Evolutionary conservation across 2,329 filamentous ascomycete genomes (phyloP), one percentile per base, ranked within the genome.

Genomic region (Colletotrichum eremochloae): DNA sequence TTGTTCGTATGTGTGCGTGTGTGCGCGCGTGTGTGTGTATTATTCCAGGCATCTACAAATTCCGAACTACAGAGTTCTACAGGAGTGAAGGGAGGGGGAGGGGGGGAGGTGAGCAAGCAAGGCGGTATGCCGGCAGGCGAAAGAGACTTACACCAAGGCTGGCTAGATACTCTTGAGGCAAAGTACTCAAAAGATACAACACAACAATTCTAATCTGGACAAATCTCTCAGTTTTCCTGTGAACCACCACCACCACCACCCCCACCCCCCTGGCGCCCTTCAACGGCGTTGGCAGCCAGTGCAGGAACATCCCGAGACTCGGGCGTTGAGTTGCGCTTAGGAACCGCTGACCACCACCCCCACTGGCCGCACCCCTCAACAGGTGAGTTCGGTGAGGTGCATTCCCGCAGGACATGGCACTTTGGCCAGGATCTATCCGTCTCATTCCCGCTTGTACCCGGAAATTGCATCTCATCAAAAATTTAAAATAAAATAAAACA

Each of bases 381-480:
- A 38, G 46, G 46, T 50, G 46, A 63, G 46, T n/a, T 40, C 60
- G 46, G 46, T 63, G 60, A 63, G 15, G n/a, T 48, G 42, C 31
- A 40, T 24, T 36, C 53, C 53, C 18, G 9, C 18, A 2, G 53
- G 15, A 36, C 53, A 56, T 36, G 31, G 53, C 31, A 56, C 31
- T 55, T 36, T 12, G 53, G 53, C 53, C 18, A 24, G 33, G 53
- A 20, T 24, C 20, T 38, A 15, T 40, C 53, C 53, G 53, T 56
- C 31, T 14, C 33, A 56, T 56, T 38, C 53, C 53, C 53, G 33
- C 53, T 38, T 38, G 36, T 5, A 2, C 36, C 36, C 44, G 36
- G 33, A 57, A 15, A 38, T 57, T 57, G 55, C 36, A 52, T 52
- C 60, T 52, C 60, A 63, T 46, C 60, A 63, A 63, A 63, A 50